These are phyloP conservation scores for Orobanche coerulescens DNA, from an alignment of 257 asterid species.

Conservation along the genomic window DNA sequence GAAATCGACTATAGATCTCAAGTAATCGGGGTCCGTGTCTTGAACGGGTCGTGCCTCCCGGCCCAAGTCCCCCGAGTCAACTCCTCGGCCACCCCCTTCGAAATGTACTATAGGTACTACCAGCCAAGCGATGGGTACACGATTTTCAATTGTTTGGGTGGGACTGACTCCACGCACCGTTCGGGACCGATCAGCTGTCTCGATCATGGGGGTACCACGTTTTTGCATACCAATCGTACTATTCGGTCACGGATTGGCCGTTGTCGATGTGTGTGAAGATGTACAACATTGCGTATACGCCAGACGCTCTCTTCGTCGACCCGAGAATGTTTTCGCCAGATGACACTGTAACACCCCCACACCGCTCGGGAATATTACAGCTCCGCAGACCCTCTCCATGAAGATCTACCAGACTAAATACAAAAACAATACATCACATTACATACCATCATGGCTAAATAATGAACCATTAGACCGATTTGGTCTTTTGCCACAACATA, in stretches of 20 bases:
- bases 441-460: no score
- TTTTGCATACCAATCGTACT: slow-evolving; percentile 26
- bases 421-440: no score
- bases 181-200: slow-evolving; percentile 36
- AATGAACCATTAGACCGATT: no score
- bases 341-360: no score
- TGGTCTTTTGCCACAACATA: no score
- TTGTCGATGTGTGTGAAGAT: slow-evolving; percentile 43
- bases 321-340: slow-evolving; percentile 8
- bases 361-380: no score
- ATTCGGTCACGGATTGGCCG: slow-evolving; percentile 23
- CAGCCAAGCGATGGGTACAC: slow-evolving; percentile 23
- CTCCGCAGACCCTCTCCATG: no score
- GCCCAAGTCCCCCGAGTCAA: slow-evolving; percentile 25
- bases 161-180: neutral
- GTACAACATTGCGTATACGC: slow-evolving; percentile 44
- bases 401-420: no score
- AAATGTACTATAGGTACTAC: neutral
- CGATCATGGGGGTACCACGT: slow-evolving; percentile 27
- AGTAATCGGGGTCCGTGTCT: slow-evolving; percentile 25
- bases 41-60: slow-evolving; percentile 42
- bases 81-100: slow-evolving; percentile 33
- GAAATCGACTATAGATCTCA: slow-evolving; percentile 37
- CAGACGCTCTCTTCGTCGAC: slow-evolving; percentile 24
- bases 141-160: slow-evolving; percentile 49